A percentile compares a stretch with the other conserved stretches of the same genome.
Evolutionary conservation across 148 eudicot genomes (phyloP).

Genomic region (Rhododendron mucronatum): DNA sequence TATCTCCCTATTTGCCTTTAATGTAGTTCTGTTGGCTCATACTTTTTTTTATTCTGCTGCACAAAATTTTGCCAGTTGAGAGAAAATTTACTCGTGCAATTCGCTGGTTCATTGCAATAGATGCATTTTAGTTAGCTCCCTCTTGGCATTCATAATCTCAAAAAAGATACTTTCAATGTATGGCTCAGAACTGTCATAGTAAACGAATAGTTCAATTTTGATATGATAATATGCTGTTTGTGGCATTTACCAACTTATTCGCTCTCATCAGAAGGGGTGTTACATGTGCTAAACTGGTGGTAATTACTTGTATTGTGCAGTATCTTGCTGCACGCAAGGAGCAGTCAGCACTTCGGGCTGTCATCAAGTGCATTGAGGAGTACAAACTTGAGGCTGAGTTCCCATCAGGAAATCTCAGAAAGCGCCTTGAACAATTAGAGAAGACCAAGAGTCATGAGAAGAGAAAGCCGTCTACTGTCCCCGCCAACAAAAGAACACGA

Average conservation of each 20-base stretch:
- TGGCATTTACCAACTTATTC: not conserved
- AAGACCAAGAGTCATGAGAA: conserved; percentile 64
- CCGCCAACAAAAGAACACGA: conserved; percentile 81
- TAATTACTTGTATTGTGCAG: conserved; percentile 29
- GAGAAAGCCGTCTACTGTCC: conserved; percentile 56
- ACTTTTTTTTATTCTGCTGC: not conserved
- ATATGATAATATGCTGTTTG: not conserved
- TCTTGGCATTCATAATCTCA: not conserved
- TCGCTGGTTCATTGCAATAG: not conserved
- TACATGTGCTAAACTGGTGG: not conserved
- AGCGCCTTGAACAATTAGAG: conserved; percentile 82
- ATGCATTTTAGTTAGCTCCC: not conserved
- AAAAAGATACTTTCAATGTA: not conserved
- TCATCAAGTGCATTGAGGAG: conserved; percentile 89
- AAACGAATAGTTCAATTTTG: too few relatives aligned
- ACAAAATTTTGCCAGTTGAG: not conserved
- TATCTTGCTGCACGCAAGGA: conserved; percentile 84
- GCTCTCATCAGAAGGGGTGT: not conserved
- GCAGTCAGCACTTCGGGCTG: conserved; percentile 88
- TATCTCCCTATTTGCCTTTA: not conserved
- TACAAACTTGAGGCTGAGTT: conserved; percentile 79
- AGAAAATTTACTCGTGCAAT: not conserved
- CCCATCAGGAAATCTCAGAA: conserved; percentile 71
- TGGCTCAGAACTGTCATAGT: not conserved
- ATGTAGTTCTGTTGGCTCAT: not conserved